A percentile compares a stretch with the other conserved stretches of the same genome.
phyloP scores from a whole-genome alignment of 2,329 filamentous ascomycete genomes.

The Monosporascus cannonballus region DNA sequence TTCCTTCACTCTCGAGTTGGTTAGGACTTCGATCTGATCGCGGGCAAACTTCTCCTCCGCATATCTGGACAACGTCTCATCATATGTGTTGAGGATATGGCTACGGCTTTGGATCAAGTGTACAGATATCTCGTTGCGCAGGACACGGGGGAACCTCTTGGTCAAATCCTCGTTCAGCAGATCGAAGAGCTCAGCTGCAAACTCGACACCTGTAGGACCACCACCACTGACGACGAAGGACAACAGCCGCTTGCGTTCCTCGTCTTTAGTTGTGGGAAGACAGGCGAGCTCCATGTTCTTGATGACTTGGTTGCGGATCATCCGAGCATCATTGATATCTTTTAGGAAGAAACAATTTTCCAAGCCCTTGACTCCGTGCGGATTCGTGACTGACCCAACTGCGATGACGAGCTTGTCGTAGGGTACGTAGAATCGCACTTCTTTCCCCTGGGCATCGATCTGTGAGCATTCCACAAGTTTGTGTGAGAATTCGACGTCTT shows the following conservation, averaged over 20 bases:
- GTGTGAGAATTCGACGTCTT: slow-evolving; percentile 85
- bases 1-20: slow-evolving; percentile 89
- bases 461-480: slow-evolving; percentile 87
- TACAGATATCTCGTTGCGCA: slow-evolving; percentile 97
- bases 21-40: slow-evolving; percentile 86
- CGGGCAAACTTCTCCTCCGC: slow-evolving; percentile 87
- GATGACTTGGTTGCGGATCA: slow-evolving; percentile 83
- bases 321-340: slow-evolving; percentile 84
- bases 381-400: slow-evolving; percentile 87
- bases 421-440: slow-evolving; percentile 81
- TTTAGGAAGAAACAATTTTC: slow-evolving; percentile 95
- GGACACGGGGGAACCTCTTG: slow-evolving; percentile 73
- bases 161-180: slow-evolving; percentile 92
- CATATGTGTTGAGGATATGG: slow-evolving; percentile 97
- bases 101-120: slow-evolving; percentile 92
- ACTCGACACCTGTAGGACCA: slow-evolving; percentile 94
- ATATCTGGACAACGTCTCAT: slow-evolving; percentile 87
- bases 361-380: slow-evolving; percentile 90
- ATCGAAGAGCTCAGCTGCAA: slow-evolving; percentile 93
- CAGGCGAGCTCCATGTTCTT: slow-evolving; percentile 87
- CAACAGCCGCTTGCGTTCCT: slow-evolving; percentile 78
- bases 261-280: slow-evolving; percentile 84
- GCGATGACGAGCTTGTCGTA: slow-evolving; percentile 95
- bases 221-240: slow-evolving; percentile 97
- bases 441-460: slow-evolving; percentile 62